These are phyloP conservation scores for Diaporthe caulivora DNA, from an alignment of 2,329 filamentous ascomycete species.

Conservation along the genomic window DNA sequence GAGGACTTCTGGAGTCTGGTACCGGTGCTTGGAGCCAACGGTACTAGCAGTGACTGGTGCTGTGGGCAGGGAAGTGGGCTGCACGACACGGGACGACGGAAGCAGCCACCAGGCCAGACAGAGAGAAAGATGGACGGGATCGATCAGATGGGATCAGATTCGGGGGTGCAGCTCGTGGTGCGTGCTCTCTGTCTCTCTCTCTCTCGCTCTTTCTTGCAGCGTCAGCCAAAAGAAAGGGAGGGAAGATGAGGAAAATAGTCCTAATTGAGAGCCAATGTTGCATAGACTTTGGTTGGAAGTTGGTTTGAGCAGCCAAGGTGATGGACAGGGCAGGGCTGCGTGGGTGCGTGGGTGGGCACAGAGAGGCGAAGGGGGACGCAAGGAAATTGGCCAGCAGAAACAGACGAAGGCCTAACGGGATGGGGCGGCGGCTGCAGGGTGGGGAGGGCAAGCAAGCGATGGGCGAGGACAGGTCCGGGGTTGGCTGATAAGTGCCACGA, in stretches of 20 bases:
- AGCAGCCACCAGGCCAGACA: conserved; percentile 21
- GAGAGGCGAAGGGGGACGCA: conserved; percentile 13
- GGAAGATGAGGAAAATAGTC: background rate
- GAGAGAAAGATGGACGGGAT: background rate
- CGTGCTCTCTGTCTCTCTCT: conserved; percentile 25
- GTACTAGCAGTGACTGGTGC: conserved; percentile 26
- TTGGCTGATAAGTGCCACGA: conserved; percentile 17
- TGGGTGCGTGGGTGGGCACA: background rate
- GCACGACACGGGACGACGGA: conserved; percentile 33
- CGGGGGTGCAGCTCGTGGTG: conserved; percentile 22
- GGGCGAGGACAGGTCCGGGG: conserved; percentile 5
- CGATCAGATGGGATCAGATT: background rate
- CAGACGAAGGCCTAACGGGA: conserved; percentile 26
- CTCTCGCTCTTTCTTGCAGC: too few species aligned
- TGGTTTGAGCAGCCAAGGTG: conserved; percentile 8
- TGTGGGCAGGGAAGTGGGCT: conserved; percentile 25
- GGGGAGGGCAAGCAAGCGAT: background rate
- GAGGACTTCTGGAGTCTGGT: conserved; percentile 9
- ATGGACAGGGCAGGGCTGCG: background rate
- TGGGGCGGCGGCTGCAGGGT: conserved; percentile 22
- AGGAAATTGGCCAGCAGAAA: conserved; percentile 27
- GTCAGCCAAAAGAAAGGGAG: background rate
- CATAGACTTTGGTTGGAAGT: conserved; percentile 21
- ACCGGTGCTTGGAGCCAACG: conserved; percentile 8
- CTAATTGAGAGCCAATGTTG: conserved; percentile 27